Evolutionary conservation across 2,329 filamentous ascomycete species (phyloP), one percentile per base, ranked within the genome.

Genomic region (Trichoderma sp.): DNA sequence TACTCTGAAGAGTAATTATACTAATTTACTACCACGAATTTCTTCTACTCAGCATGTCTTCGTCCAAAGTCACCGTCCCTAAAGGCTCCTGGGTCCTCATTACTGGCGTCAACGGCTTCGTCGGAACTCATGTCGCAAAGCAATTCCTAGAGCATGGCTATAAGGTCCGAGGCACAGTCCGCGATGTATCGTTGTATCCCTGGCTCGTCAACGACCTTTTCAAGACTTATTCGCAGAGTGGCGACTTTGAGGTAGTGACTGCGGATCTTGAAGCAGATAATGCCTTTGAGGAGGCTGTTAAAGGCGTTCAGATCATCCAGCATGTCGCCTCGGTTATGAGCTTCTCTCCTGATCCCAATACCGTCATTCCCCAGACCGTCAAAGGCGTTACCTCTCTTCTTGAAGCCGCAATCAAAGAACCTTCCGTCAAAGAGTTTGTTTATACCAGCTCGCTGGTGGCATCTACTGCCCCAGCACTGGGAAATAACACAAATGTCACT

Each of bases 141-240:
- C 74, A 80, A 23, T 77, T 86, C 11, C 77, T 85, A 30, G 68
- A 77, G 3, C 75, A 77, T 6, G 83, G 83, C 15, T 85, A 81
- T 73, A 72, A 73, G 6, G 83, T 87, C 6, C 81, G 84, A 23
- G 84, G 84, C n/a, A 85, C 85, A 1, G 80, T 83, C 4, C 81
- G 85, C 12, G 74, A 80, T 59, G 76, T 84, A 9, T 43, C 17
- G 39, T 9, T 43, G 39, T 43, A 43, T 43, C 15, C 39, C 15
- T 43, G 39, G 39, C 39, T 43, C 39, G 39, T 9, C 39, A 43
- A 43, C 39, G 15, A n/a, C 39, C 39, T 43, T n/a, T 43, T 43
- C 39, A 43, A 43, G 15, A 43, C 15, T 43, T 43, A 43, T 43
- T 15, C 39, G 17, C 39, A 43, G 39, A 43, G 15, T 3, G 15